Evolutionary conservation across 1,284 basidiomycete genomes (phyloP).

Genomic region (Uromyces viciae-fabae): DNA sequence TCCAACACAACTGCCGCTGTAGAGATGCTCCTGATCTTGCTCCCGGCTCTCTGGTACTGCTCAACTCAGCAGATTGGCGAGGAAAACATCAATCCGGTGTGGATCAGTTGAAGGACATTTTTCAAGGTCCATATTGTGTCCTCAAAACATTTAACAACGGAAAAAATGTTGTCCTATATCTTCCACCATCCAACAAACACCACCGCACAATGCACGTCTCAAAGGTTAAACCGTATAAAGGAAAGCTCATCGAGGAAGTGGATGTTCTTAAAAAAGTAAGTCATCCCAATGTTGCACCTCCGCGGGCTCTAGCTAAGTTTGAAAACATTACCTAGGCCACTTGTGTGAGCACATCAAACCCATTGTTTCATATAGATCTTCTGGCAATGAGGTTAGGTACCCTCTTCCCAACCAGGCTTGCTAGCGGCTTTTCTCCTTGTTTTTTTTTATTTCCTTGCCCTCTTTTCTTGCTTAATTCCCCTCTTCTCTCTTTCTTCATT

Average conservation of each 20-base stretch:
- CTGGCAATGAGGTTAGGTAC: too few species aligned
- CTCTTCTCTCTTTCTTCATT: too few species aligned
- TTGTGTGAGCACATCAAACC: too few species aligned
- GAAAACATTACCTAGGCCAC: too few species aligned
- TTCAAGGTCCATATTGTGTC: background rate
- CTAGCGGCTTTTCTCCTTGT: too few species aligned
- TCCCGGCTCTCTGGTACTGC: background rate
- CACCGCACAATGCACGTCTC: background rate
- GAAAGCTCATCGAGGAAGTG: background rate
- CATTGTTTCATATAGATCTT: too few species aligned
- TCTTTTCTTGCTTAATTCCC: too few species aligned
- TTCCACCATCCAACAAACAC: background rate
- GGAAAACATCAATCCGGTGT: background rate
- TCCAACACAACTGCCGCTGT: background rate
- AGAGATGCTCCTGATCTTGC: background rate
- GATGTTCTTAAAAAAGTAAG: constrained; percentile 7
- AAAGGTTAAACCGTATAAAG: background rate
- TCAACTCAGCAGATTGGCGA: background rate
- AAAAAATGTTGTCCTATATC: background rate
- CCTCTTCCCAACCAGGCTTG: too few species aligned
- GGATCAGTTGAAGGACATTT: background rate
- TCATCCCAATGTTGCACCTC: constrained; percentile 9
- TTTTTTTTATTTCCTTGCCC: too few species aligned
- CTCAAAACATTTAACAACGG: background rate
- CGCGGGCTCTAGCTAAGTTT: background rate